Evolutionary conservation across 331 rosid genomes (phyloP), one percentile per base, ranked within the genome.

Genomic region (Arachis monticola): DNA sequence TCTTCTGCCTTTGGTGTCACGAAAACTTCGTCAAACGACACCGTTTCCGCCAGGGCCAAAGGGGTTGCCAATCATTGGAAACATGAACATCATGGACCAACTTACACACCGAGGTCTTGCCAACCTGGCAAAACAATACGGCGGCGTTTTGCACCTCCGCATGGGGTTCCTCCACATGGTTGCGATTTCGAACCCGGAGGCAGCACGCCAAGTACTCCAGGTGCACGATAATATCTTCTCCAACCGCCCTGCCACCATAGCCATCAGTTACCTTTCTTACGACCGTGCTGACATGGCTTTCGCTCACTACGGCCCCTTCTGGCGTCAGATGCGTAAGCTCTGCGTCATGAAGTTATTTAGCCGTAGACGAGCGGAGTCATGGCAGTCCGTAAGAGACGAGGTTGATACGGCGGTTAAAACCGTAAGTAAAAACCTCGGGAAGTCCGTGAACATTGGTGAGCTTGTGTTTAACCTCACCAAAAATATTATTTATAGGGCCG

Each of bases 251-350:
- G 95, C 95, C 5, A 87, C 90, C 10, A 64, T 93, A 13, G 93
- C 98, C 71, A 87, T 93, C 42, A 76, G 84, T 27, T 93, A 90
- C 78, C 84, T 93, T 0, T 90, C 98, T 10, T 93, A 93, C 66
- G 84, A 87, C 62, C 90, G 95, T 0, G 93, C 98, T 0, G 98
- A 93, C 88, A 93, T 93, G 98, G 96, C 95, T 0, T 93, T 93
- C 5, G 93, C 98, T 2, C 85, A 90, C 87, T 90, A 93, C 57
- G 98, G 96, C 0, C 91, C 98, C 4, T 90, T 87, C 58, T 93
- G 98, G 98, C 89, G 98, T 1, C 98, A 93, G 80, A 93, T 93
- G 98, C 64, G 98, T 0, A 93, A 93, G 84, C 73, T 93, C 3
- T 90, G 98, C 62, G 95, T 93, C 57, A 79, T 90, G 85, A 88